Evolutionary conservation across 2,329 filamentous ascomycete species (phyloP), one percentile per base, ranked within the genome.

Genomic region (Davidsoniella eucalypti): DNA sequence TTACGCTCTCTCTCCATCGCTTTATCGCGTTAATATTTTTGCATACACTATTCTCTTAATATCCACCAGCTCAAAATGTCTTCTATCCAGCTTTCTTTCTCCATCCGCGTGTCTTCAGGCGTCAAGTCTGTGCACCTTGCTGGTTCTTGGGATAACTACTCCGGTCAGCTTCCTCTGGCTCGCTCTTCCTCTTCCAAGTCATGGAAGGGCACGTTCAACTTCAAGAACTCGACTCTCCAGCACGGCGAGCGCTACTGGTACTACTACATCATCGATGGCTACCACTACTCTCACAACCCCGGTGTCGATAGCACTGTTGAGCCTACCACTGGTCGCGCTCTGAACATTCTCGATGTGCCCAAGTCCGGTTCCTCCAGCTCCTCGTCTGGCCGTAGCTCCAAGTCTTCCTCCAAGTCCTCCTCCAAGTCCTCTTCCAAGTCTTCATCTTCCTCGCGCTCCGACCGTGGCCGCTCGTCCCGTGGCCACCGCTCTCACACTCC

Each of bases 231-330:
- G 55, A 90, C 86, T 54, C 77, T 96, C 60, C 81, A 90, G 72
- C 74, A 86, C 60, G 87, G 90, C 65, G 80, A 86, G 65, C 82
- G 90, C 64, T 96, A 96, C 80, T 98, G 92, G 92, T 98, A 96
- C 81, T 98, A 98, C 80, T 98, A 95, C 76, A 95, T 96, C 80
- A 92, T 96, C 67, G 92, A 98, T 67, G 92, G 92, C 60, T 95
- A 95, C 79, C 88, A 95, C 67, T 83, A 94, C 65, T 88, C 88
- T 55, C 90, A 96, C 76, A 92, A 96, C 71, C 88, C 90, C 58
- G 85, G 84, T 65, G 82, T 87, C 65, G 73, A 84, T 61, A 90
- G 83, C 63, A 93, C 85, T 63, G 82, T 84, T 58, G 92, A 98
- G 75, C 88, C 90, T 64, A 96, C 88, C 66, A 96, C 92, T 52